Evolutionary conservation across 108 stramenopile species (phyloP).

Genomic region (Cyclotella kingstonii): DNA sequence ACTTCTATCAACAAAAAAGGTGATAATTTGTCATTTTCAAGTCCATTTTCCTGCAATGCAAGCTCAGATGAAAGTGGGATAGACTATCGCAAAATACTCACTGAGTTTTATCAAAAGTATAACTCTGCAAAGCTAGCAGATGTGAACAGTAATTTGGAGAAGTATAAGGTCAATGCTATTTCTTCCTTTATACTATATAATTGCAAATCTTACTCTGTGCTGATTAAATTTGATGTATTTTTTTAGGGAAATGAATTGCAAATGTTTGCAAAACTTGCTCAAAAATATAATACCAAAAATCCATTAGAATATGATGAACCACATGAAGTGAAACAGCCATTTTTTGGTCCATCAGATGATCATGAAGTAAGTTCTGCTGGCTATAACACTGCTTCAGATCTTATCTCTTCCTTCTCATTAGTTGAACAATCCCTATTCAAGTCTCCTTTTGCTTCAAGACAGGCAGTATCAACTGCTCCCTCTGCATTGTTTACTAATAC

Average conservation of each 20-base stretch:
- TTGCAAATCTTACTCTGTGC: background rate
- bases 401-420: constrained; percentile 6
- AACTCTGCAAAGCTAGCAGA: constrained; percentile 66
- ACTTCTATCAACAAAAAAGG: too few species aligned
- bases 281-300: constrained; percentile 63
- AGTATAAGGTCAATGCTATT: constrained; percentile 59
- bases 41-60: background rate
- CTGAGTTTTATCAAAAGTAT: constrained; percentile 70
- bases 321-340: constrained; percentile 9
- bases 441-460: too few species aligned
- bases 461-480: background rate
- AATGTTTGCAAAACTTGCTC: constrained; percentile 67
- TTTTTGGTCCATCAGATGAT: constrained; percentile 18
- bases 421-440: too few species aligned
- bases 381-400: background rate
- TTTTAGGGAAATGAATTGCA: constrained; percentile 52
- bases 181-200: background rate
- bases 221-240: too few species aligned
- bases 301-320: constrained; percentile 42
- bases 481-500: too few species aligned
- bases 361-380: constrained; percentile 18
- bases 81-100: constrained; percentile 64
- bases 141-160: constrained; percentile 55
- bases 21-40: constrained; percentile 5
- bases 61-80: constrained; percentile 9